Conservation (phyloP, 306 rosid genomes). For the Casuarina equisetifolia region DNA sequence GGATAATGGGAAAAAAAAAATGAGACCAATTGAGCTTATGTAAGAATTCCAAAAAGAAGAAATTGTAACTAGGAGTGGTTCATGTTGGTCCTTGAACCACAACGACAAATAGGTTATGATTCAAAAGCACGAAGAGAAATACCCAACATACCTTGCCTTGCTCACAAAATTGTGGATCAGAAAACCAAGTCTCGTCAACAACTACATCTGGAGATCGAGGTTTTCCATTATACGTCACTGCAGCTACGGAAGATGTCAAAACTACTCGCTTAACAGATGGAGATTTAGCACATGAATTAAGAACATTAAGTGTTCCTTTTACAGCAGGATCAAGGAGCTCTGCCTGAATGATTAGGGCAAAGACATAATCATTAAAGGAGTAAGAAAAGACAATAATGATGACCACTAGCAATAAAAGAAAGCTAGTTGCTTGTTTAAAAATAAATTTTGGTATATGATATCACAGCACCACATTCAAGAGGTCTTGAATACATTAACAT, state of each 20-base stretch:
- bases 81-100: background rate
- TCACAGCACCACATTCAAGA: background rate
- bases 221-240: constrained; percentile 35
- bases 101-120: background rate
- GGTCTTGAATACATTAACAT: background rate
- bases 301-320: constrained; percentile 62
- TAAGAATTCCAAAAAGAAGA: background rate
- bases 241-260: constrained; percentile 55
- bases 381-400: background rate
- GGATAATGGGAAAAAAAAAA: background rate
- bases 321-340: constrained; percentile 58
- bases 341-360: constrained; percentile 32
- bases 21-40: background rate
- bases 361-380: background rate
- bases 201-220: constrained; percentile 43
- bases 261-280: constrained; percentile 49
- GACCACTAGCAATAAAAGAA: background rate
- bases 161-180: constrained; percentile 39
- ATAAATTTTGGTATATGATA: background rate
- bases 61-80: background rate
- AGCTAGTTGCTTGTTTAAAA: background rate
- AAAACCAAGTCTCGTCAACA: constrained; percentile 57
- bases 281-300: constrained; percentile 36
- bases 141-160: constrained; percentile 34
- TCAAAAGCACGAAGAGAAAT: background rate